A percentile compares a stretch with the other conserved stretches of the same genome.
Conservation (phyloP, 129 eudicot species). For the Escallonia herrerae region DNA sequence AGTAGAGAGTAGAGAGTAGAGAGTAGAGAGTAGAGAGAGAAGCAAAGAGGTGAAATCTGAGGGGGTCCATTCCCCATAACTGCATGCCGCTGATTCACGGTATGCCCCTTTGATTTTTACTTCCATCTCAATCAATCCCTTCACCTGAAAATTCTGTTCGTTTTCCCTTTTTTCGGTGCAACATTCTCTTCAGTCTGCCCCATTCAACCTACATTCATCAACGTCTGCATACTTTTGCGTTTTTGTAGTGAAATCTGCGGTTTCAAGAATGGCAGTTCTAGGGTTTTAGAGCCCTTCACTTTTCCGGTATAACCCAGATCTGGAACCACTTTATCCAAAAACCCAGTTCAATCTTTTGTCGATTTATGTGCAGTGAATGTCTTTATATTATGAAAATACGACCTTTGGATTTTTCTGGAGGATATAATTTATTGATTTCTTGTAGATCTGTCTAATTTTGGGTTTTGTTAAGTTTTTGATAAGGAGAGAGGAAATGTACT, state of each 20-base stretch:
- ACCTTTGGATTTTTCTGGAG: conserved; percentile 7
- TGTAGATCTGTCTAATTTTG: conserved; percentile 23
- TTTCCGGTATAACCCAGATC: conserved; percentile 47
- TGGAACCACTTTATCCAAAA: conserved; percentile 18
- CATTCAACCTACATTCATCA: not conserved
- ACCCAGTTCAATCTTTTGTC: no score
- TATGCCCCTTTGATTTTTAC: conserved; percentile 5
- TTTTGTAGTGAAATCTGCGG: conserved; percentile 8
- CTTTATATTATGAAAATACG: conserved; percentile 8
- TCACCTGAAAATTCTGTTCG: conserved; percentile 10
- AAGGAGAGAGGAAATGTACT: no score
- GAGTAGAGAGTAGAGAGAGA: conserved; percentile 15
- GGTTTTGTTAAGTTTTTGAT: not conserved
- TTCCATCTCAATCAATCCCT: conserved; percentile 26
- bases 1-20: no score
- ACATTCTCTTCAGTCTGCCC: not conserved
- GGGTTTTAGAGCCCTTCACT: conserved; percentile 19
- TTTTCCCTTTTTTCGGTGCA: not conserved
- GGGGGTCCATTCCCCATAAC: conserved; percentile 23
- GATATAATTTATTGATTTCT: not conserved
- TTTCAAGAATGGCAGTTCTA: conserved; percentile 27
- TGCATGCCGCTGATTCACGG: conserved; percentile 18
- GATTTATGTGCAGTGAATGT: conserved; percentile 1
- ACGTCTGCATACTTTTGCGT: conserved; percentile 12
- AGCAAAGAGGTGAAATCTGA: not conserved